Evolutionary conservation across 129 eudicot genomes (phyloP).

Genomic region (Centaurea solstitialis): DNA sequence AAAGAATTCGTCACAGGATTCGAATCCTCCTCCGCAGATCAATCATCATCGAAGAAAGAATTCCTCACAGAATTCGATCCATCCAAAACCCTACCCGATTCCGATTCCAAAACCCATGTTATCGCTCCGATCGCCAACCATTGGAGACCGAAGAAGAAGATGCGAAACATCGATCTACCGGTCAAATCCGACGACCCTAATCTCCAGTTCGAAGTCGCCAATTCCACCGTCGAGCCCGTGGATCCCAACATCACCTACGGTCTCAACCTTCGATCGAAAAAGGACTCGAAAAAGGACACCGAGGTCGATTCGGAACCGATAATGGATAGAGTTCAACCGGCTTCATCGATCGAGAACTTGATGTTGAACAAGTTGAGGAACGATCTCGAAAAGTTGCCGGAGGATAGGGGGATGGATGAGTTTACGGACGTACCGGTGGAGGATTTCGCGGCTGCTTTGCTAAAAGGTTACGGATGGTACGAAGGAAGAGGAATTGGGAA

Average conservation of each 20-base stretch:
- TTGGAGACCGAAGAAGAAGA: slow-evolving; percentile 53
- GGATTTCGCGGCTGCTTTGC: slow-evolving; percentile 66
- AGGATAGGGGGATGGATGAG: slow-evolving; percentile 58
- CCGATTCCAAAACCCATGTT: slow-evolving; percentile 30
- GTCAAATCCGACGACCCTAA: slow-evolving; percentile 38
- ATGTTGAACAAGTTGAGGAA: slow-evolving; percentile 56
- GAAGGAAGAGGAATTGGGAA: slow-evolving; percentile 87
- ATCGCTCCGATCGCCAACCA: slow-evolving; percentile 74
- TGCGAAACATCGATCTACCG: slow-evolving; percentile 56
- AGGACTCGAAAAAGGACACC: background rate
- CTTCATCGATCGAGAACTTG: slow-evolving; percentile 31
- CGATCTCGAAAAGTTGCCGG: slow-evolving; percentile 67
- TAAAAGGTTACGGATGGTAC: slow-evolving; percentile 88
- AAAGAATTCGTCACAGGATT: slow-evolving; percentile 60
- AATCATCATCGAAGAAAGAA: slow-evolving; percentile 22
- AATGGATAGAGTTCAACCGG: background rate
- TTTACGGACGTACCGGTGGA: slow-evolving; percentile 64
- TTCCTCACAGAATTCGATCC: slow-evolving; percentile 64
- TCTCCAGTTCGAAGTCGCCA: slow-evolving; percentile 57
- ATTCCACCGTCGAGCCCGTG: slow-evolving; percentile 16
- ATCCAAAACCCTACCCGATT: slow-evolving; percentile 37
- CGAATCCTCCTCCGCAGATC: slow-evolving; percentile 19
- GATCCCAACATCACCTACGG: slow-evolving; percentile 55
- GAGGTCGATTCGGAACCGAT: background rate
- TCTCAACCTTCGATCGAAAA: slow-evolving; percentile 59